These are phyloP conservation scores for Rhazya stricta DNA, from an alignment of 257 asterid genomes.

Conservation along the genomic window DNA sequence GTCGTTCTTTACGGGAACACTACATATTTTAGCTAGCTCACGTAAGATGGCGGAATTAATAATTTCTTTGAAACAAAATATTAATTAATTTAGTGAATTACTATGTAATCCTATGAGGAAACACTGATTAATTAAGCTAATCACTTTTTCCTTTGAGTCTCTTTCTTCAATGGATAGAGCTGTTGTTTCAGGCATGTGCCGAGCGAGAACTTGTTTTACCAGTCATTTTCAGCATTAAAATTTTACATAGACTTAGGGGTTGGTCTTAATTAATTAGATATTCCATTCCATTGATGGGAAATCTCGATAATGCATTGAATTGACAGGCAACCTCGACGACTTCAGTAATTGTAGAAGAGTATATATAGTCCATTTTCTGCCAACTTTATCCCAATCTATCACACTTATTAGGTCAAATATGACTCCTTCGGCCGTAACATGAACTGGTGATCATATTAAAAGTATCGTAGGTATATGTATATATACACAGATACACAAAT, in stretches of 20 bases:
- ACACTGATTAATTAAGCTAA: background rate
- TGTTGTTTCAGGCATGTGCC: background rate
- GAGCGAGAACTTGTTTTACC: background rate
- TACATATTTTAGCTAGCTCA: background rate
- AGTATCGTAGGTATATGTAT: no score
- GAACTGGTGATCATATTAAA: background rate
- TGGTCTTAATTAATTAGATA: background rate
- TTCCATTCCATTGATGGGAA: background rate
- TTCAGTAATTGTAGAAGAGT: conserved; percentile 4
- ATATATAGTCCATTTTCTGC: background rate
- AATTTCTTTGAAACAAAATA: background rate
- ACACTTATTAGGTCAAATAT: conserved; percentile 16
- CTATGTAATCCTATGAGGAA: background rate
- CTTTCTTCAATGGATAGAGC: conserved; percentile 1
- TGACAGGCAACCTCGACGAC: conserved; percentile 12
- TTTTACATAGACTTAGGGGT: background rate
- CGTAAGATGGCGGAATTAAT: background rate
- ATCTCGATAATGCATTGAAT: conserved; percentile 11
- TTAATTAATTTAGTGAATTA: background rate
- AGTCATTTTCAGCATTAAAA: conserved; percentile 5
- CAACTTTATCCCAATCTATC: conserved; percentile 12
- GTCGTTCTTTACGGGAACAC: background rate
- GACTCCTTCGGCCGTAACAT: conserved; percentile 28
- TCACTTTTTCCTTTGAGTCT: background rate
- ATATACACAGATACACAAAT: no score